phyloP scores from a whole-genome alignment of 331 rosid genomes.

The Ulmus americana region DNA sequence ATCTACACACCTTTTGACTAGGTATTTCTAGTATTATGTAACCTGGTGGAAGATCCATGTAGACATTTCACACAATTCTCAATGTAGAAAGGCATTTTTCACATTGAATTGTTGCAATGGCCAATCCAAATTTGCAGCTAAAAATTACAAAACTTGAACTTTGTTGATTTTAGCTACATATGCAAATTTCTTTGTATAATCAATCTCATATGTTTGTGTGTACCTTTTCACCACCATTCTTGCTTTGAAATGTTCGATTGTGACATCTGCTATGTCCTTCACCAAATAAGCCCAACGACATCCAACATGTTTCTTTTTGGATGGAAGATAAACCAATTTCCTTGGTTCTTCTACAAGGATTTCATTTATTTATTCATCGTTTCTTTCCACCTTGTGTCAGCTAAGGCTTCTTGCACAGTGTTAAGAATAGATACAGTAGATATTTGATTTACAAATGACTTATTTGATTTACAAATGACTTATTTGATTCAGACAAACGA shows the following conservation, averaged over 20 bases:
- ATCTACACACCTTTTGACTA: neutral
- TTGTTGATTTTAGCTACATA: neutral
- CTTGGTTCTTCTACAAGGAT: conserved; percentile 5
- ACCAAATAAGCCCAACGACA: neutral
- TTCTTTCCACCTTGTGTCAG: conserved; percentile 2
- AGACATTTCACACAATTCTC: neutral
- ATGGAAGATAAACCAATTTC: neutral
- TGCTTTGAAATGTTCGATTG: neutral
- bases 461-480: conserved; percentile 4
- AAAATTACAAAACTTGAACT: neutral
- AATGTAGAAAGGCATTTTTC: neutral
- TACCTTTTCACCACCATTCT: neutral
- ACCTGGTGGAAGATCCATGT: neutral
- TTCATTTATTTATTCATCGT: neutral
- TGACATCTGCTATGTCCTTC: neutral
- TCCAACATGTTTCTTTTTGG: neutral
- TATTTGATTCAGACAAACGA: neutral
- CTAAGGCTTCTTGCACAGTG: neutral
- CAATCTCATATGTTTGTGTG: neutral
- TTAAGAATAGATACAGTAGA: conserved; percentile 2
- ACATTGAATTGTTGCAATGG: neutral
- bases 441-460: conserved; percentile 11
- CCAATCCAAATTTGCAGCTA: neutral
- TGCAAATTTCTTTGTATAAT: neutral
- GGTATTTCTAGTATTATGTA: neutral